phyloP scores from a whole-genome alignment of 805 yeast species.

The Sugiyamaella marilandica region DNA sequence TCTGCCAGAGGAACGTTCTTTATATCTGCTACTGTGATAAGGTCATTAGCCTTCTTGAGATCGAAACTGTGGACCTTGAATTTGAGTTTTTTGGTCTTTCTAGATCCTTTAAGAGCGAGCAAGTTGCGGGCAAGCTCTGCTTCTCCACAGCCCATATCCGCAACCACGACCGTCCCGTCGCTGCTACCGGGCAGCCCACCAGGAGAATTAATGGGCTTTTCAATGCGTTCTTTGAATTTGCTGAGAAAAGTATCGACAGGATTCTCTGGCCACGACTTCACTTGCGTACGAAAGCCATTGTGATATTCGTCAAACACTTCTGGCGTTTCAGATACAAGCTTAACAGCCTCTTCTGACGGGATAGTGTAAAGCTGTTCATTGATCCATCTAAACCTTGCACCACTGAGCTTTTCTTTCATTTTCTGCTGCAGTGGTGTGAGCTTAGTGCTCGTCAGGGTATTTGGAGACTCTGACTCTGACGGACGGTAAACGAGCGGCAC shows the following conservation, averaged over 20 bases:
- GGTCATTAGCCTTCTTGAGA: conserved; percentile 77
- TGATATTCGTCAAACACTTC: conserved; percentile 90
- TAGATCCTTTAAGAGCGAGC: conserved; percentile 34
- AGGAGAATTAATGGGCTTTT: conserved; percentile 81
- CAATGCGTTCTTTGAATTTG: conserved; percentile 48
- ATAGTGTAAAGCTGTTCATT: conserved; percentile 94
- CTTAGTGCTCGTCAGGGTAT: conserved; percentile 10
- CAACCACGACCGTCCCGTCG: conserved; percentile 64
- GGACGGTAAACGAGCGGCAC: background rate
- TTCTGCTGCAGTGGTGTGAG: conserved; percentile 59
- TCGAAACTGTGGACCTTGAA: conserved; percentile 83
- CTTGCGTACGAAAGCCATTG: conserved; percentile 91
- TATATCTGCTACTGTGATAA: conserved; percentile 96
- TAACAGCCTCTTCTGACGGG: conserved; percentile 69
- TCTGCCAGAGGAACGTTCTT: conserved; percentile 81
- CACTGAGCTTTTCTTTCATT: conserved; percentile 91
- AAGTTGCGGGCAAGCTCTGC: conserved; percentile 78
- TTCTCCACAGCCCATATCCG: conserved; percentile 99
- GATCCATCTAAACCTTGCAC: conserved; percentile 96
- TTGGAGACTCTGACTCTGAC: background rate
- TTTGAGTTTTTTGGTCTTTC: conserved; percentile 35
- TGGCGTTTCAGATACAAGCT: conserved; percentile 74
- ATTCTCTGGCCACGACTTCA: conserved; percentile 96
- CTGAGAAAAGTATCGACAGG: conserved; percentile 89
- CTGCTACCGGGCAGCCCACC: conserved; percentile 75